Base-by-base conservation (phyloP, 805 yeast species). In the Metschnikowia rubicola region DNA sequence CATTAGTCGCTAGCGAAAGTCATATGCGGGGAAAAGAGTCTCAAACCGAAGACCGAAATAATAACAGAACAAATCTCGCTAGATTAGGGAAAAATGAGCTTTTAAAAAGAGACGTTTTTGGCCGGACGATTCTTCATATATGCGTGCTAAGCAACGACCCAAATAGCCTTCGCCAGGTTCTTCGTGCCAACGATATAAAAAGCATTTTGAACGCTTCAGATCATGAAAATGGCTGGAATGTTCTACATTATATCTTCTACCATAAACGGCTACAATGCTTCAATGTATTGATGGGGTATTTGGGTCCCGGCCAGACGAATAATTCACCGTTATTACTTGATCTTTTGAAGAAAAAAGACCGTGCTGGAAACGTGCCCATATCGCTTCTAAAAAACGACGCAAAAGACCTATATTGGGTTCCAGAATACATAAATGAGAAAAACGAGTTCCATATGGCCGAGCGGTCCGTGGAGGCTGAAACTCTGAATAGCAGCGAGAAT, bases 161-260 rank as follows among this genome's bases (percentile, higher is more conserved):
- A 40, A 80, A 77, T 46, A 59, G 71, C 26, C 65, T 86, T 13
- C 57, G 64, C 8, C 67, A 68, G 19, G 53, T 86, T 8, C 62
- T 85, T 35, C 71, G 70, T 43, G 75, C 77, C 51, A 72, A 75
- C 8, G 73, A 75, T 13, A 58, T 78, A 19, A 80, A 81, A 41
- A 40, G 45, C n/a, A 49, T 68, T 2, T 35, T 73, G 44, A 54
- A 74, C 2, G 55, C 66, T 0, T 65, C 71, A 2, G 97, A 91
- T 62, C 70, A 69, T 43, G 97, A 90, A 63, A 88, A 80, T 59
- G 86, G 88, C 2, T 90, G 95, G 85, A 86, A 87, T 37, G 80
- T 88, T 26, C 69, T 91, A 29, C 97, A 91, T 63, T 78, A 81
- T 50, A 80, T 89, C 4, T 67, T 86, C 11, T 79, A 71, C 53